phyloP scores from a whole-genome alignment of 768 basidiomycete genomes.

The Porphyrellus cyaneotinctus region DNA sequence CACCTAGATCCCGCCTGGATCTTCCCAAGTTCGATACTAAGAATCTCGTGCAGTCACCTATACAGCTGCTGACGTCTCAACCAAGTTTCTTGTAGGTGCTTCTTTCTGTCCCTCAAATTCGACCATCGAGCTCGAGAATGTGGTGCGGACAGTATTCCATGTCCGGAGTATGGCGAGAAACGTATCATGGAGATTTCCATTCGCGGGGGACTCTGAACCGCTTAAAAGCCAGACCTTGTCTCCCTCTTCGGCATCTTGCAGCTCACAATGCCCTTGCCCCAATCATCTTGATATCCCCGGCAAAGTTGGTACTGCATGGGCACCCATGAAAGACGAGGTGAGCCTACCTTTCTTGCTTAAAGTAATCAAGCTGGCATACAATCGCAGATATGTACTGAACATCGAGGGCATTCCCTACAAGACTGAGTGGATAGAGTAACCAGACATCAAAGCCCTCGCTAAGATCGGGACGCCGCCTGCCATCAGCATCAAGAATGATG shows the following conservation, averaged over 20 bases:
- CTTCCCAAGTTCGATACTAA: no score
- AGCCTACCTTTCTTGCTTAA: background rate
- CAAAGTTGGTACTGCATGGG: conserved; percentile 32
- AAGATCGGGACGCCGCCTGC: conserved; percentile 32
- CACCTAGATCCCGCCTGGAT: no score
- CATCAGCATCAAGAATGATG: conserved; percentile 29
- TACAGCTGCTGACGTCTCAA: no score
- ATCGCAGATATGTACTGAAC: conserved; percentile 35
- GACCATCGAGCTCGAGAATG: background rate
- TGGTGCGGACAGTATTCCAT: no score
- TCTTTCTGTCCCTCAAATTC: background rate
- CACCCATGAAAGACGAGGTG: conserved; percentile 46
- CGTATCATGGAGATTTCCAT: background rate
- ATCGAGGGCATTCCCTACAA: conserved; percentile 39
- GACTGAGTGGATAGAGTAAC: conserved; percentile 43
- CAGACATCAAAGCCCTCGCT: conserved; percentile 36
- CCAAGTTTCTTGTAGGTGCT: no score
- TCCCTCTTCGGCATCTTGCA: background rate
- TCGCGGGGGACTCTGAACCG: background rate
- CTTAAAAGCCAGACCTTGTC: conserved; percentile 6
- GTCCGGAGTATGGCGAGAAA: no score
- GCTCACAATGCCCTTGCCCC: conserved; percentile 21
- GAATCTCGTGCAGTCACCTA: no score
- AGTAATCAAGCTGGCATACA: background rate
- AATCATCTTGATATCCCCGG: conserved; percentile 42